Base-by-base conservation (phyloP, 768 basidiomycete genomes). In the Tulasnella sp. region DNA sequence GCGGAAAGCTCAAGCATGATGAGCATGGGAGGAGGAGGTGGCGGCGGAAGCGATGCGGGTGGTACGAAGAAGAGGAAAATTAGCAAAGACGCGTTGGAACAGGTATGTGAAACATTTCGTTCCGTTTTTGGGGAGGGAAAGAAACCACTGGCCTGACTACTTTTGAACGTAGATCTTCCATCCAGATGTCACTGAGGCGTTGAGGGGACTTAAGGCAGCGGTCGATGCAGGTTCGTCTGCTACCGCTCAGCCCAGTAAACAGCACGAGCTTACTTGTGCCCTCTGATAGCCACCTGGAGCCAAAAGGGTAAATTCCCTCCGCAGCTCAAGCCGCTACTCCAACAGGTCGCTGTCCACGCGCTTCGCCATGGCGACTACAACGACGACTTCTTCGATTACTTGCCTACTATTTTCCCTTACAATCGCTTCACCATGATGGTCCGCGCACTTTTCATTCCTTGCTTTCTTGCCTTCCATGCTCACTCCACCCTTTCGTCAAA, bases 381-480 rank as follows among this genome's bases (percentile, higher is more conserved):
- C 62, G 92, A 94, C 17, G 80, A 87, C 65, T 94, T 94, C 70
- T 97, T 94, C 73, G 84, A 81, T 65, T 75, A 85, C 19, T 86
- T 97, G 81, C 90, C 93, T 0, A 76, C 72, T 22, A 69, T 94
- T 41, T 92, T 98, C 66, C 91, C 92, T 0, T 98, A 97, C 68
- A 99, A 99, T 73, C 83, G 85, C 63, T 99, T 88, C 69, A 94
- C 90, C 0, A 92, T 97, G 84, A 86, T 79, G 52, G 85, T 87
- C 56, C 53, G 84, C n/a, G n/a, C n/a, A n/a, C n/a, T n/a, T n/a
- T n/a, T n/a, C n/a, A n/a, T n/a, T n/a, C n/a, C n/a, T n/a, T n/a
- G n/a, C n/a, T n/a, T n/a, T n/a, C n/a, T n/a, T n/a, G n/a, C n/a
- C n/a, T n/a, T n/a, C n/a, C n/a, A n/a, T n/a, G n/a, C n/a, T n/a